Percentiles rank a stretch among this genome's conserved stretches.
Conservation (phyloP, 2,329 filamentous ascomycete species). For the Fusarium haematococcum region DNA sequence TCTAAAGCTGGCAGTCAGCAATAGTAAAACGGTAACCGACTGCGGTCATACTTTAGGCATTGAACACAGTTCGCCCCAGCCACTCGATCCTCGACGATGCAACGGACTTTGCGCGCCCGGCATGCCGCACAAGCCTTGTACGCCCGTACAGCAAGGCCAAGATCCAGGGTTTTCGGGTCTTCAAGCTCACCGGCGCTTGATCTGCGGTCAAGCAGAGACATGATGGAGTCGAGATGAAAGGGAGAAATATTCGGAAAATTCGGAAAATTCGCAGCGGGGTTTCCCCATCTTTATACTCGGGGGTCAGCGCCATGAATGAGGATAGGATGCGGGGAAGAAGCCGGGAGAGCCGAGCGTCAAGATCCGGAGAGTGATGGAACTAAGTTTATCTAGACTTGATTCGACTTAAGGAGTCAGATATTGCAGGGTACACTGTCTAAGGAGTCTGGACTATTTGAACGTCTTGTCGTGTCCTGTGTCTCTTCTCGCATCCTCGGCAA, state of each 20-base stretch:
- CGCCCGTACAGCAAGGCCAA: neutral
- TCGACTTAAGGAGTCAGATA: too few species aligned
- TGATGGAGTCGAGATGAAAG: neutral
- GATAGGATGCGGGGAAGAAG: neutral
- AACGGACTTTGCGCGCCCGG: slow-evolving; percentile 3
- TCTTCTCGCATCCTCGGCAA: too few species aligned
- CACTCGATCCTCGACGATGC: neutral
- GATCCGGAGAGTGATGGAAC: too few species aligned
- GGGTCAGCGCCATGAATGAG: too few species aligned
- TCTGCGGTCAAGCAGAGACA: neutral
- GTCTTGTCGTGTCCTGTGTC: too few species aligned
- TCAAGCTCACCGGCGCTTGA: neutral
- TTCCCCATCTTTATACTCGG: neutral
- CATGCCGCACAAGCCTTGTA: slow-evolving; percentile 2
- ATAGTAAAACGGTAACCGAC: fast-evolving
- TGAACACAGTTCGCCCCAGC: neutral
- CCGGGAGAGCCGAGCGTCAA: neutral
- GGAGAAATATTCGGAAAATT: slow-evolving; percentile 4
- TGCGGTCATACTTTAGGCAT: neutral
- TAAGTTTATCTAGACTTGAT: too few species aligned
- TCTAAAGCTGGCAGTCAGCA: neutral
- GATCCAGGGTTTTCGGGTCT: neutral
- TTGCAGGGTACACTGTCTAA: too few species aligned
- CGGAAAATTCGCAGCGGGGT: slow-evolving; percentile 21
- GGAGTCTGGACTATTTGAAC: too few species aligned